phyloP scores from a whole-genome alignment of 139 green algal species.

The Chlorella sp. region DNA sequence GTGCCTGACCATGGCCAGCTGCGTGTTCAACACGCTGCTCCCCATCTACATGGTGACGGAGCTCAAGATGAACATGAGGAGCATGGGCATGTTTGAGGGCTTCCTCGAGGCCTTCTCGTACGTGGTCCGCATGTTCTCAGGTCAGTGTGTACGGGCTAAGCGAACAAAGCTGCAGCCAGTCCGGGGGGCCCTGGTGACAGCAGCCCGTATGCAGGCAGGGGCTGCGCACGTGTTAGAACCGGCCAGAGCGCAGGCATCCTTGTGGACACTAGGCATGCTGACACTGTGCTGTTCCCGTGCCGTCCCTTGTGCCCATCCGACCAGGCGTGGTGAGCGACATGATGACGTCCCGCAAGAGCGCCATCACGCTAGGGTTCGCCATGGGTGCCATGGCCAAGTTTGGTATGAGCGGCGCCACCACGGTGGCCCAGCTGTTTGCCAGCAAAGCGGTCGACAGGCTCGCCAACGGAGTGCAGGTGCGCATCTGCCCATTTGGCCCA shows the following conservation, averaged over 20 bases:
- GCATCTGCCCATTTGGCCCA: too few relatives aligned
- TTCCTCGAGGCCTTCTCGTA: slow-evolving; percentile 57
- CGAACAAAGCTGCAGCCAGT: too few relatives aligned
- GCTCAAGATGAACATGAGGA: slow-evolving; percentile 52
- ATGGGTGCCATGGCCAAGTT: slow-evolving; percentile 52
- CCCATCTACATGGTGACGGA: slow-evolving; percentile 53
- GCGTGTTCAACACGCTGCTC: slow-evolving; percentile 48
- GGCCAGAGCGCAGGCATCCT: too few relatives aligned
- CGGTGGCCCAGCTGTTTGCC: slow-evolving; percentile 38
- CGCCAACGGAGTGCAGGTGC: slow-evolving; percentile 51
- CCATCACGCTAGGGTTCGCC: slow-evolving; percentile 50
- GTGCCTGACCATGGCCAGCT: slow-evolving; percentile 32
- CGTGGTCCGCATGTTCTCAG: slow-evolving; percentile 55
- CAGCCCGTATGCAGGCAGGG: too few relatives aligned
- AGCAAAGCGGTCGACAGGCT: slow-evolving; percentile 50
- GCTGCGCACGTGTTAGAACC: too few relatives aligned
- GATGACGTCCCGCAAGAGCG: slow-evolving; percentile 45
- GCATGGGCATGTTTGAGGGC: slow-evolving; percentile 59
- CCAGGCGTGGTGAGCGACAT: slow-evolving; percentile 33
- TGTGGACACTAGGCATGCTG: too few relatives aligned
- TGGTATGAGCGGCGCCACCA: slow-evolving; percentile 33
- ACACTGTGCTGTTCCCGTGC: too few relatives aligned
- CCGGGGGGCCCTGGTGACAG: too few relatives aligned
- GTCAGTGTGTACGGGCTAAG: slow-evolving; percentile 2
- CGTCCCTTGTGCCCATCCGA: too few relatives aligned